Conservation (phyloP, 257 asterid species). For the Gentiana straminea region DNA sequence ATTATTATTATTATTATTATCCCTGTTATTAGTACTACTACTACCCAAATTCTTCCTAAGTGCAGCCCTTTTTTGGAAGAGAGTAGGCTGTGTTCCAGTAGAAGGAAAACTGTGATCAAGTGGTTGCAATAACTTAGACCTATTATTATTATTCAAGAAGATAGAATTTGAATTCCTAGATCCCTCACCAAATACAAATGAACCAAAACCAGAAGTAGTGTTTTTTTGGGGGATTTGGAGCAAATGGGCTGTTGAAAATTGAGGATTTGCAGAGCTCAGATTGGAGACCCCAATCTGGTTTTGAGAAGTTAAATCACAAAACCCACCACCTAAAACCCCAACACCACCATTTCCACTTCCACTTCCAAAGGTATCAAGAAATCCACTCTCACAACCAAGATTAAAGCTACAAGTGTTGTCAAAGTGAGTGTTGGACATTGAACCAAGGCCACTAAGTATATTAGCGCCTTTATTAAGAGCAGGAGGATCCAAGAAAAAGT, state of each 20-base stretch:
- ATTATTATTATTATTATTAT: too few species aligned
- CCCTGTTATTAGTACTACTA: too few species aligned
- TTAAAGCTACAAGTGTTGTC: constrained; percentile 26
- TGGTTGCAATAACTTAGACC: constrained; percentile 61
- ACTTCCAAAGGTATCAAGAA: constrained; percentile 39
- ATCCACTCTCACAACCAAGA: constrained; percentile 49
- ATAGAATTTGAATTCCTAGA: constrained; percentile 22
- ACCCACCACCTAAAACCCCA: constrained; percentile 22
- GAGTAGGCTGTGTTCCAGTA: constrained; percentile 70
- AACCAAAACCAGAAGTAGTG: constrained; percentile 22
- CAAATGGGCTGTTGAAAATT: constrained; percentile 19
- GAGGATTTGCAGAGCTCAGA: constrained; percentile 21
- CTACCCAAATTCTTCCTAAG: constrained; percentile 24
- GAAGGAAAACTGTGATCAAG: constrained; percentile 52
- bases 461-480: constrained; percentile 17
- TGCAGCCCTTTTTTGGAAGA: constrained; percentile 92
- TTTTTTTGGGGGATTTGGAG: constrained; percentile 25
- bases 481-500: constrained; percentile 24
- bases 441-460: constrained; percentile 12
- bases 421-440: constrained; percentile 23
- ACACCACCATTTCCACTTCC: constrained; percentile 8
- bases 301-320: constrained; percentile 33
- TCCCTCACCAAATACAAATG: constrained; percentile 25
- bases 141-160: constrained; percentile 17
- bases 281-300: constrained; percentile 25